phyloP scores from a whole-genome alignment of 1,284 basidiomycete genomes.

The Tylopilus sp. region DNA sequence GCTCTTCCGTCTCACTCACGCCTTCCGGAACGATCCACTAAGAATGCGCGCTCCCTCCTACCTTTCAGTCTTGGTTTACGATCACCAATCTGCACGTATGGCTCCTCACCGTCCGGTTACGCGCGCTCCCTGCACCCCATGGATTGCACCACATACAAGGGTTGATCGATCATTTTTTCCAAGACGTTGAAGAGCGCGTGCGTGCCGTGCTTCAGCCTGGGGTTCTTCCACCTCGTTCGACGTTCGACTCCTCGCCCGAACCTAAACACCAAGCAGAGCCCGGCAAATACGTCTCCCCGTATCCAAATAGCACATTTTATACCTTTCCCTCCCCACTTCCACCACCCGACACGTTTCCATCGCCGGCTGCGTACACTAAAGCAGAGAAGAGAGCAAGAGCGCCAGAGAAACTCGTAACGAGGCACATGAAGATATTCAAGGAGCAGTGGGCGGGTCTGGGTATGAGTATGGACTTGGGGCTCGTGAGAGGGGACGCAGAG shows the following conservation, averaged over 20 bases:
- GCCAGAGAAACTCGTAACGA: slow-evolving; percentile 79
- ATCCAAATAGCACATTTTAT: slow-evolving; percentile 47
- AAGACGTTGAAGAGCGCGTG: slow-evolving; percentile 91
- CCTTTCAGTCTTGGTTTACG: slow-evolving; percentile 98
- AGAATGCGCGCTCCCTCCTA: slow-evolving; percentile 86
- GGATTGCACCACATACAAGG: slow-evolving; percentile 74
- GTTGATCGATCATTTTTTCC: slow-evolving; percentile 93
- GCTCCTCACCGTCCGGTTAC: slow-evolving; percentile 85
- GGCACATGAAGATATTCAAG: slow-evolving; percentile 90
- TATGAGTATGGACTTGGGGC: slow-evolving; percentile 79
- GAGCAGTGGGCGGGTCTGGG: slow-evolving; percentile 90
- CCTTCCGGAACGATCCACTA: not conserved
- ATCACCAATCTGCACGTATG: slow-evolving; percentile 93
- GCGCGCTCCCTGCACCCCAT: slow-evolving; percentile 72
- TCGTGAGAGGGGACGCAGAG: slow-evolving; percentile 73
- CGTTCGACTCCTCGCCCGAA: slow-evolving; percentile 10
- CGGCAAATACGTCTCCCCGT: slow-evolving; percentile 23
- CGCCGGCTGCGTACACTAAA: slow-evolving; percentile 23
- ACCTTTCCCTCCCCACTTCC: slow-evolving; percentile 43
- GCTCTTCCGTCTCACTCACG: not conserved
- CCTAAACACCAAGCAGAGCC: slow-evolving; percentile 11
- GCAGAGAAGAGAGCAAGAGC: slow-evolving; percentile 49
- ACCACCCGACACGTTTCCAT: slow-evolving; percentile 22
- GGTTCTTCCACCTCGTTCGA: slow-evolving; percentile 27
- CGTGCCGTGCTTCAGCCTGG: slow-evolving; percentile 74